These are phyloP conservation scores for Adansonia rubrostipa DNA, from an alignment of 441 rosid genomes.

Conservation along the genomic window DNA sequence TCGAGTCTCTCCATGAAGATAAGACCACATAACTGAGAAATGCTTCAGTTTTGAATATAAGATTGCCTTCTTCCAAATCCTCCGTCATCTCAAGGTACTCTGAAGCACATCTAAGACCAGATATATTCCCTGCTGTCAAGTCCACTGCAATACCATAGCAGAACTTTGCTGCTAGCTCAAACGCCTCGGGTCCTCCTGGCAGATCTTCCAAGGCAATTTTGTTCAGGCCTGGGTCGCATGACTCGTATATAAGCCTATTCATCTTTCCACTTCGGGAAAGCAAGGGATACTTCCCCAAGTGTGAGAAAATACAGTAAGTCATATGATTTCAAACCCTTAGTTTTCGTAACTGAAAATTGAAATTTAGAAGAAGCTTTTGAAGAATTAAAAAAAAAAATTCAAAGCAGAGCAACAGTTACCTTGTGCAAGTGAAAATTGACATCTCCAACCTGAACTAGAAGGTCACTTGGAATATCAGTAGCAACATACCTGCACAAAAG, in stretches of 20 bases:
- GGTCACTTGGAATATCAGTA: conserved; percentile 87
- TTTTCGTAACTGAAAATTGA: neutral
- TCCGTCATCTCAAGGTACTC: conserved; percentile 99
- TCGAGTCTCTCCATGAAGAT: conserved; percentile 97
- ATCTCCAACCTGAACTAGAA: conserved; percentile 75
- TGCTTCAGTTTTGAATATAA: conserved; percentile 95
- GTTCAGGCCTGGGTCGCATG: conserved; percentile 58
- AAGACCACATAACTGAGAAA: conserved; percentile 94
- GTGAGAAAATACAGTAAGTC: conserved; percentile 22
- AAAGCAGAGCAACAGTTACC: conserved; percentile 47
- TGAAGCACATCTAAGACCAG: conserved; percentile 85
- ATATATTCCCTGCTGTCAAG: conserved; percentile 85
- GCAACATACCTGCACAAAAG: conserved; percentile 71
- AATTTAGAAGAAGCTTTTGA: conserved; percentile 4
- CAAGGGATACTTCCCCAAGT: conserved; percentile 67
- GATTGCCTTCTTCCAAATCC: conserved; percentile 96
- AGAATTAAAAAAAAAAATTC: neutral
- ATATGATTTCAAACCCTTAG: conserved; percentile 7
- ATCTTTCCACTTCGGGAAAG: conserved; percentile 93
- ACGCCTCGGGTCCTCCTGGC: conserved; percentile 88
- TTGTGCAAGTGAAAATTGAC: conserved; percentile 84
- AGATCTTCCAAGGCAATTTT: conserved; percentile 70
- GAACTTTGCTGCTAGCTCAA: conserved; percentile 91
- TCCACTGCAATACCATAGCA: conserved; percentile 94
- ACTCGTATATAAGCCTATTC: conserved; percentile 81